Base-by-base conservation (phyloP, 495 filamentous ascomycete genomes). In the Aspergillus diversus region DNA sequence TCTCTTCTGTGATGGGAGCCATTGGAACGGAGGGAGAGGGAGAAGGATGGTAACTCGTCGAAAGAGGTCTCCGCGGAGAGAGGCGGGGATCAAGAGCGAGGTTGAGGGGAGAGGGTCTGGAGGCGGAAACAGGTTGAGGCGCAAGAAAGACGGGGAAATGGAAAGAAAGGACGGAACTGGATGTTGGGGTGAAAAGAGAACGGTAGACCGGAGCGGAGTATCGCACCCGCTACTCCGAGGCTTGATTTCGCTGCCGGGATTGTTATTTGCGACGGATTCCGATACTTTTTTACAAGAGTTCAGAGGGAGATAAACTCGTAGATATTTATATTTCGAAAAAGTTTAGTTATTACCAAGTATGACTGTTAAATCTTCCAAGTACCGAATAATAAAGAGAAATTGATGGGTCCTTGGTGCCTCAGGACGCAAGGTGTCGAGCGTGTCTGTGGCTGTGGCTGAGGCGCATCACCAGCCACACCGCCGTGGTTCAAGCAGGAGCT, bases 1-100 rank as follows among this genome's bases (percentile, higher is more conserved):
- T 81, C 67, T 94, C 89, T 72, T 92, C 87, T 69, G 90, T 88
- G 77, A 92, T 89, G 71, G 89, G 88, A 77, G 91, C 91, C 92
- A 96, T 96, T 82, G 83, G 81, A 73, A 69, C 42, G 64, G 57
- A 63, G 55, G 63, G 63, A 68, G 69, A 68, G 59, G 53, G 51
- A 61, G 48, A 57, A 69, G 69, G 66, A 59, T 61, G 67, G 66
- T 64, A 70, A 74, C 76, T 74, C 71, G 66, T 67, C 59, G 37
- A 65, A 57, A 33, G 32, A 55, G 57, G 33, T 63, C 31, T 64
- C 46, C 51, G 17, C 53, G 16, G 47, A 49, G 51, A 33, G 34
- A 16, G 17, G 61, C 16, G 47, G 27, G 47, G 47, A 55, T 58
- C 55, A 53, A 27, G 50, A 64, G 42, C 34, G 50, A 55, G 17